Percentiles rank a stretch among this genome's conserved stretches.
Evolutionary conservation across 2,329 filamentous ascomycete genomes (phyloP).

Genomic region (Ophiostoma piceae): DNA sequence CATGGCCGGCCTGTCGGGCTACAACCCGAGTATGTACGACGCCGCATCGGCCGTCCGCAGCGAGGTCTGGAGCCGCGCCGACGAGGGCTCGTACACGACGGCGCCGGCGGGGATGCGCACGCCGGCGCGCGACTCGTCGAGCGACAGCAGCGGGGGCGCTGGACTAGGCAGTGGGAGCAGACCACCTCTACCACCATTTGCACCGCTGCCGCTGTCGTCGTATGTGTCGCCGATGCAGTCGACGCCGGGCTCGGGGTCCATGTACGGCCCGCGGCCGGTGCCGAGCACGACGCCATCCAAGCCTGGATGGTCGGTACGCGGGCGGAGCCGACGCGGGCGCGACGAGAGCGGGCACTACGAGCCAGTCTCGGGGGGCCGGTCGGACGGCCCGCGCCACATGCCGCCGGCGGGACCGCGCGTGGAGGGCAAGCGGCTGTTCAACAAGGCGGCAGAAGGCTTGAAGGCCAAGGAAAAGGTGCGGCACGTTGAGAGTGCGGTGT

Average conservation of each 20-base stretch:
- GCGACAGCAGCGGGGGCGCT: neutral
- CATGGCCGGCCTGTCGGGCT: conserved; percentile 5
- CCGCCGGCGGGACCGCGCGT: conserved; percentile 2
- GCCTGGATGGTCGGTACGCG: neutral
- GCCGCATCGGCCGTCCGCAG: neutral
- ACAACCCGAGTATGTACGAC: neutral
- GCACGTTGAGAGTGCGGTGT: neutral
- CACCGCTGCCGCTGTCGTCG: conserved; percentile 3
- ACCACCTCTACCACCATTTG: neutral
- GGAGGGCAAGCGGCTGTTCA: conserved; percentile 23
- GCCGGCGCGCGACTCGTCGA: neutral
- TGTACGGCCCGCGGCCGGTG: conserved; percentile 7
- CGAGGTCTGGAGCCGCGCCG: conserved; percentile 21
- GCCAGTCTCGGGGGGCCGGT: neutral
- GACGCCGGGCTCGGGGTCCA: neutral
- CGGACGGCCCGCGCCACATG: neutral
- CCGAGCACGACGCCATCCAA: neutral
- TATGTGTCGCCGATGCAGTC: conserved; percentile 15
- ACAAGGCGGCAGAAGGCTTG: conserved; percentile 25
- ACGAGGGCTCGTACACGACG: conserved; percentile 18
- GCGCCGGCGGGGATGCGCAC: neutral
- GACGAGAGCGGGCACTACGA: conserved; percentile 2
- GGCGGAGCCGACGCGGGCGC: neutral
- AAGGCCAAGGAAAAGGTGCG: conserved; percentile 1
- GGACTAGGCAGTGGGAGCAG: neutral